Evolutionary conservation across 495 filamentous ascomycete genomes (phyloP).

Genomic region (Penicillium turbatum): DNA sequence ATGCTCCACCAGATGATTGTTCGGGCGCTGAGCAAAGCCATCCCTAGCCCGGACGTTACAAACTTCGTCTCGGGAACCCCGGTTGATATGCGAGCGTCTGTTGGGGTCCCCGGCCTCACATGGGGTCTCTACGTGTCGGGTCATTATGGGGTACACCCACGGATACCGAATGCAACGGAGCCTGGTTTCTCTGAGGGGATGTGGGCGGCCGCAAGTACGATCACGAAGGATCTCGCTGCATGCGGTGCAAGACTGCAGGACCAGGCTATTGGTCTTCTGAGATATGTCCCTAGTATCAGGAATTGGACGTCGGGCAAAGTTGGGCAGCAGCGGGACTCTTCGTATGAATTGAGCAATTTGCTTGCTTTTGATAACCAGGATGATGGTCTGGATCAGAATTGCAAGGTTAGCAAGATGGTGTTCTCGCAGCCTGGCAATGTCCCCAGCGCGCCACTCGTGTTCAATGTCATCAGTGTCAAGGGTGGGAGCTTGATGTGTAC

Average conservation of each 20-base stretch:
- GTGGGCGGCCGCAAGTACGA: constrained; percentile 18
- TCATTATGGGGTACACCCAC: constrained; percentile 12
- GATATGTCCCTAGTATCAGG: constrained; percentile 22
- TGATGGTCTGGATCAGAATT: constrained; percentile 4
- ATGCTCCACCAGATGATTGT: constrained; percentile 21
- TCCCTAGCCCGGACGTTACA: constrained; percentile 10
- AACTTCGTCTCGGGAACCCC: constrained; percentile 23
- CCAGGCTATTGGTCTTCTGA: constrained; percentile 23
- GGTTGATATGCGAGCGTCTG: constrained; percentile 23
- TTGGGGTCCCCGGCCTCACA: constrained; percentile 11
- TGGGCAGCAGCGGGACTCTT: constrained; percentile 20
- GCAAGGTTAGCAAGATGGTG: constrained; percentile 26
- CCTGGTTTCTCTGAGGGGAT: constrained; percentile 14
- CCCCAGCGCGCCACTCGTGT: constrained; percentile 20
- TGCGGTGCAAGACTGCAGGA: constrained; percentile 19
- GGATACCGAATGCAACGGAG: background rate
- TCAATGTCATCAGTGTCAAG: constrained; percentile 26
- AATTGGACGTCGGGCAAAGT: constrained; percentile 22
- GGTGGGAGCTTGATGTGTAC: constrained; percentile 19
- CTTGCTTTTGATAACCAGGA: constrained; percentile 19
- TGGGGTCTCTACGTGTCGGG: constrained; percentile 23
- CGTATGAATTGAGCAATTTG: constrained; percentile 28
- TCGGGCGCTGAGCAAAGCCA: constrained; percentile 18
- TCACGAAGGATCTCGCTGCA: constrained; percentile 19
- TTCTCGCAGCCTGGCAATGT: constrained; percentile 27